These are phyloP conservation scores for Hevea brasiliensis DNA, from an alignment of 345 rosid genomes.

Conservation along the genomic window DNA sequence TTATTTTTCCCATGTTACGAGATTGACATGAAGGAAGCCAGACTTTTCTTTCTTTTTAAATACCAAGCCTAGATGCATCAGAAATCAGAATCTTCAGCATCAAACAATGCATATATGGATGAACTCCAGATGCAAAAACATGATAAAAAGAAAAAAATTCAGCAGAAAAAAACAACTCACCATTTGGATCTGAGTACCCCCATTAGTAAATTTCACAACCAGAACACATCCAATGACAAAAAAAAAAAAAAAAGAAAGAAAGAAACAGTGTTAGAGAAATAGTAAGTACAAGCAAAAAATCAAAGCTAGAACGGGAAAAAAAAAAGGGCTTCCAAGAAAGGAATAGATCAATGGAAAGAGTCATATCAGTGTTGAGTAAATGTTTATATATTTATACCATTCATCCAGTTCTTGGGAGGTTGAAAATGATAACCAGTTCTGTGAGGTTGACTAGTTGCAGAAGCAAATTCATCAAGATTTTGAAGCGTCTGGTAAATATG, in stretches of 20 bases:
- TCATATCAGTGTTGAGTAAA: neutral
- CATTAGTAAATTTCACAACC: constrained; percentile 18
- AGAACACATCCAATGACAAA: constrained; percentile 7
- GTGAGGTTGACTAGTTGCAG: constrained; percentile 44
- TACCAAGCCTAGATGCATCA: too few species aligned
- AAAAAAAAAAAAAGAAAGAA: constrained; percentile 16
- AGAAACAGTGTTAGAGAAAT: neutral
- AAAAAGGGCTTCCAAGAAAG: neutral
- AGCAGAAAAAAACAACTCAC: constrained; percentile 35
- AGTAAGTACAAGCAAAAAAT: neutral
- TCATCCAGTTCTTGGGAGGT: constrained; percentile 76
- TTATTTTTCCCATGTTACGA: too few species aligned
- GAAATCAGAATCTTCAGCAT: too few species aligned
- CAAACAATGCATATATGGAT: too few species aligned
- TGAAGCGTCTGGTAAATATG: constrained; percentile 34
- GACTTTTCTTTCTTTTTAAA: too few species aligned
- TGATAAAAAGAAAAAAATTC: neutral
- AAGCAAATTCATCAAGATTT: constrained; percentile 19
- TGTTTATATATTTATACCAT: constrained; percentile 49
- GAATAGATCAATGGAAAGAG: neutral
- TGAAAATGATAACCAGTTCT: constrained; percentile 72
- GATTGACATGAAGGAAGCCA: too few species aligned
- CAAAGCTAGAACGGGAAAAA: neutral
- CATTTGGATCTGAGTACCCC: constrained; percentile 65
- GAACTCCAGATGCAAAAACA: neutral